phyloP scores from a whole-genome alignment of 371 early-diverging fungal genomes.

The Encephalitozoon hellem region DNA sequence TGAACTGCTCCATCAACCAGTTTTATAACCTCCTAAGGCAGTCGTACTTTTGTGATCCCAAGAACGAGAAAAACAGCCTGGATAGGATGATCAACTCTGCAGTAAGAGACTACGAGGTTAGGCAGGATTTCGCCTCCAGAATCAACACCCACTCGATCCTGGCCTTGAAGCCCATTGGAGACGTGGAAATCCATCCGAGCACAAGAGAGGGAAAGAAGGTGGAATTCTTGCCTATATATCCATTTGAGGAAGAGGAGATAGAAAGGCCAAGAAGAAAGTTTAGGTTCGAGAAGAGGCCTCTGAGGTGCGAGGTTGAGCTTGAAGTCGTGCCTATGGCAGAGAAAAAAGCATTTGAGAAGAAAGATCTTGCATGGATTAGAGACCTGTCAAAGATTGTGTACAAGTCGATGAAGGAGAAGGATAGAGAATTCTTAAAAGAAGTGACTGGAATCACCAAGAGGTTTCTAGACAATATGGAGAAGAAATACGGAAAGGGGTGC shows the following conservation, averaged over 20 bases:
- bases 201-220: slow-evolving; percentile 12
- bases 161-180: not conserved
- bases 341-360: not conserved
- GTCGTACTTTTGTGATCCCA: slow-evolving; percentile 33
- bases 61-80: slow-evolving; percentile 23
- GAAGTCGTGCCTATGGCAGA: slow-evolving; percentile 11
- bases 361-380: slow-evolving; percentile 8
- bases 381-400: not conserved
- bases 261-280: not conserved
- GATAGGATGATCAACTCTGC: slow-evolving; percentile 25
- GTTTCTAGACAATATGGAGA: not conserved
- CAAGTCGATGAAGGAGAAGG: not conserved
- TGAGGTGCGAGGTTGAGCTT: not conserved
- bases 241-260: slow-evolving; percentile 1
- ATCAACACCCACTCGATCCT: slow-evolving; percentile 14
- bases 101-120: not conserved
- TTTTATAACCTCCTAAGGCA: slow-evolving; percentile 30
- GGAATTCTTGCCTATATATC: slow-evolving; percentile 13
- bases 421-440: not conserved
- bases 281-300: not conserved
- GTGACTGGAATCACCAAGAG: not conserved
- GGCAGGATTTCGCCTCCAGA: slow-evolving; percentile 21
- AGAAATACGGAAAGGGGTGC: not conserved
- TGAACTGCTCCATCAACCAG: slow-evolving; percentile 31
- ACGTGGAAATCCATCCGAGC: not conserved